A percentile compares a stretch with the other conserved stretches of the same genome.
phyloP scores from a whole-genome alignment of 2,329 filamentous ascomycete species.

The Fusarium metavorans region DNA sequence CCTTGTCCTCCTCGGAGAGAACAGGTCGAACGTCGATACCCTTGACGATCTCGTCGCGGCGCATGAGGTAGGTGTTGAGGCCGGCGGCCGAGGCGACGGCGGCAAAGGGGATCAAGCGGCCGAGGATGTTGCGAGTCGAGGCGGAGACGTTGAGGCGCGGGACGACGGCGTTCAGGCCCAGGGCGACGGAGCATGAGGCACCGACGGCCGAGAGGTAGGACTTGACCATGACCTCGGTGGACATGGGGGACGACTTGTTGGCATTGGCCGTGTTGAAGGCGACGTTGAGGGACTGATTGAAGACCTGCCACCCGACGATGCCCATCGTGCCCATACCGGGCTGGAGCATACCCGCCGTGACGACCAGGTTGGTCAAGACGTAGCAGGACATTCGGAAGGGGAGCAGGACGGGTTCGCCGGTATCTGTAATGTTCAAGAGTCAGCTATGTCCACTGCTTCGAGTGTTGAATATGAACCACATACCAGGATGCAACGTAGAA shows the following conservation, averaged over 20 bases:
- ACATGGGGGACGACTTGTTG: conserved; percentile 95
- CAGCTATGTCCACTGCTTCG: conserved; percentile 20
- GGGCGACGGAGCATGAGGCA: conserved; percentile 92
- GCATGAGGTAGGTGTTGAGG: conserved; percentile 98
- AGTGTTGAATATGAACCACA: conserved; percentile 36
- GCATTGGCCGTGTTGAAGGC: conserved; percentile 98
- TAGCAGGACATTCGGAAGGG: conserved; percentile 99
- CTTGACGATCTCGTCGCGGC: conserved; percentile 90
- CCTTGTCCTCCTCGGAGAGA: conserved; percentile 76
- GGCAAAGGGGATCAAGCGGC: conserved; percentile 93
- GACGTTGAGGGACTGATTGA: conserved; percentile 98
- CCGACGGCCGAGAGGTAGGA: conserved; percentile 93
- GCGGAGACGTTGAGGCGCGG: conserved; percentile 86
- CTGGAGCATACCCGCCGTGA: conserved; percentile 97
- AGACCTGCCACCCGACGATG: conserved; percentile 92
- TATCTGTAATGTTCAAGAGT: conserved; percentile 71
- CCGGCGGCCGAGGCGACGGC: conserved; percentile 92
- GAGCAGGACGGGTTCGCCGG: conserved; percentile 89
- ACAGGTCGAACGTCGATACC: conserved; percentile 95
- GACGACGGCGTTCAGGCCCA: conserved; percentile 91
- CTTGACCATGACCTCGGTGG: conserved; percentile 82
- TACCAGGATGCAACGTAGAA: conserved; percentile 95
- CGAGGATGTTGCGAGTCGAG: conserved; percentile 79
- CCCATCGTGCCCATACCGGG: conserved; percentile 85
- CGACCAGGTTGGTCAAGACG: conserved; percentile 91